Conservation (phyloP, 257 asterid species). For the Nicotiana obtusifolia region DNA sequence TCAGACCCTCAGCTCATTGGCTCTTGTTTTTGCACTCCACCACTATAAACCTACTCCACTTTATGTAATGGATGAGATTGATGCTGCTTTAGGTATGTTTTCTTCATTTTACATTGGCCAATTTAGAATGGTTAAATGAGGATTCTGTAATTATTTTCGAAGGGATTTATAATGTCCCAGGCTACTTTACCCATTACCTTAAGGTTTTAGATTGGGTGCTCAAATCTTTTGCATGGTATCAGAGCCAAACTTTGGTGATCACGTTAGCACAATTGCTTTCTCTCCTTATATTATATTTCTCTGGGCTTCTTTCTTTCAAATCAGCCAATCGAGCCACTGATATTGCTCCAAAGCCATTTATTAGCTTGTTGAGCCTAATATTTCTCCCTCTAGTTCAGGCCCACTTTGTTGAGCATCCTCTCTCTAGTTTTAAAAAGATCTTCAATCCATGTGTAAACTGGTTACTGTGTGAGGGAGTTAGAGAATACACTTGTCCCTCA, state of each 20-base stretch:
- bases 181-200: no score
- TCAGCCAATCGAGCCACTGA: not conserved
- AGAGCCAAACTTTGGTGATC: no score
- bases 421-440: not conserved
- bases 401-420: not conserved
- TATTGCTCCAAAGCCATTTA: not conserved
- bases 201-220: not conserved
- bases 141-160: no score
- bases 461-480: not conserved
- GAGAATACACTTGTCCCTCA: not conserved
- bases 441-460: not conserved
- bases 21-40: conserved; percentile 98
- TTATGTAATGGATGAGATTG: conserved; percentile 79
- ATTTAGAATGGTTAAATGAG: no score
- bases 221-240: no score
- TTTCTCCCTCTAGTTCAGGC: not conserved
- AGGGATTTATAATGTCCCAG: no score
- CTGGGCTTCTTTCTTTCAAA: not conserved
- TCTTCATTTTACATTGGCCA: not conserved
- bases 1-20: conserved; percentile 96
- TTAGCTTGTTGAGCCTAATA: not conserved
- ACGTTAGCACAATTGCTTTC: not conserved
- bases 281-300: not conserved
- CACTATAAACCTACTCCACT: conserved; percentile 99
- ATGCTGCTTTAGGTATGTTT: conserved; percentile 40